Conservation (phyloP, 2,329 filamentous ascomycete genomes). For the Cladosporium oxysporum region DNA sequence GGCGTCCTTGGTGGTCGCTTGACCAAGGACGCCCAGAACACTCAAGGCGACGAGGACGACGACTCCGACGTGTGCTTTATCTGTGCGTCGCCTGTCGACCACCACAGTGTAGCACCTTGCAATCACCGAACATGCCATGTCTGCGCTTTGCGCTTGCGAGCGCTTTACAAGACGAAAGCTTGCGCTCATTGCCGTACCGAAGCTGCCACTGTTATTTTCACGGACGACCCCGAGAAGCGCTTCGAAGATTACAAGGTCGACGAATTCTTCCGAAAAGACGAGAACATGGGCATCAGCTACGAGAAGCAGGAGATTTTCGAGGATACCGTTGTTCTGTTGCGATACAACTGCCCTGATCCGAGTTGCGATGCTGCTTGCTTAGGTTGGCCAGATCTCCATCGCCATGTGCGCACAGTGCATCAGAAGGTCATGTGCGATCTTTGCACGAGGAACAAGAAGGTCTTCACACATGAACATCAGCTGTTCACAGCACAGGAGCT, state of each 20-base stretch:
- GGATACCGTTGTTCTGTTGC: constrained; percentile 81
- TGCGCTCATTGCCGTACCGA: constrained; percentile 90
- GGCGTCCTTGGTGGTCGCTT: constrained; percentile 49
- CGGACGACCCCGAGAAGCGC: constrained; percentile 76
- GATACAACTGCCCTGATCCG: constrained; percentile 90
- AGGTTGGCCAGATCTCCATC: constrained; percentile 75
- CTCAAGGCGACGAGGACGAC: constrained; percentile 34
- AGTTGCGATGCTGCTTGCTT: constrained; percentile 84
- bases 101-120: constrained; percentile 87
- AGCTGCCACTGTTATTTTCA: constrained; percentile 87
- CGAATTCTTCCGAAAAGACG: constrained; percentile 77
- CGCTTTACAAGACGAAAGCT: constrained; percentile 92
- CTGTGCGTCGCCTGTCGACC: constrained; percentile 85
- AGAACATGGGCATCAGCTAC: constrained; percentile 88
- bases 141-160: constrained; percentile 85
- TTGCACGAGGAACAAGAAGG: constrained; percentile 92
- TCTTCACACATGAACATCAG: constrained; percentile 97
- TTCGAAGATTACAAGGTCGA: constrained; percentile 77
- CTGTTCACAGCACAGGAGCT: constrained; percentile 81
- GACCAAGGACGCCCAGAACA: constrained; percentile 49
- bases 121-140: constrained; percentile 98
- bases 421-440: constrained; percentile 88
- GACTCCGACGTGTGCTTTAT: constrained; percentile 89
- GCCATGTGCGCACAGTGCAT: constrained; percentile 80
- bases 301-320: constrained; percentile 86